Evolutionary conservation across 139 green algal genomes (phyloP), one percentile per base, ranked within the genome.

Genomic region (Mychonastes homosphaera): DNA sequence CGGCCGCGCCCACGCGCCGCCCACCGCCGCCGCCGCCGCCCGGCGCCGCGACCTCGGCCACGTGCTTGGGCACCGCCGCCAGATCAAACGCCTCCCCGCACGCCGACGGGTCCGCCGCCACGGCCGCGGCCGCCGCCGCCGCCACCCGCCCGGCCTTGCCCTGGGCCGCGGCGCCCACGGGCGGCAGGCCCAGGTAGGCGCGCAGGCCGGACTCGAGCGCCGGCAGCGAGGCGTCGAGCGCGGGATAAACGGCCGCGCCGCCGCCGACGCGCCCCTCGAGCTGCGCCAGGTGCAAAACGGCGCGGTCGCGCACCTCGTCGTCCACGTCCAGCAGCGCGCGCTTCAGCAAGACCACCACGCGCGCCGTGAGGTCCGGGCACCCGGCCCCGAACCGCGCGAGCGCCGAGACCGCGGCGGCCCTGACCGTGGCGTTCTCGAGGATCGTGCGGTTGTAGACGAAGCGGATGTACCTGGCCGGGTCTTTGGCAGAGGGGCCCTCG

Each of bases 401-500:
- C 6, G 85, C 79, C 41, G 66, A 82, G 23, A 98, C 85, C 4
- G 92, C 92, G 8, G 88, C 85, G 1, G 93, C 92, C 23, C 92
- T 77, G 56, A 99, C 93, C 1, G 93, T 95, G 12, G 92, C 93
- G 51, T 98, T 99, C 77, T 99, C 92, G 52, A 99, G 77, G 50
- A 98, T 94, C 62, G 99, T 86, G 35, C 92, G 83, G 78, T 99
- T 99, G 88, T 95, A 99, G 73, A 99, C 97, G 74, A 89, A 96
- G 60, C 92, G 84, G 63, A 94, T 92, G 77, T 92, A 93, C 57
- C 83, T 82, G 24, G 66, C 53, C 0, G 80, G 80, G 53, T 88
- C 78, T 6, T 56, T 47, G 19, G 80, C 82, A 16, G 69, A 70
- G 16, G 81, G 89, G 4, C 81, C 89, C 65, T 95, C 87, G 10